phyloP scores from a whole-genome alignment of 179 eudicot genomes.

The Silene coronaria region DNA sequence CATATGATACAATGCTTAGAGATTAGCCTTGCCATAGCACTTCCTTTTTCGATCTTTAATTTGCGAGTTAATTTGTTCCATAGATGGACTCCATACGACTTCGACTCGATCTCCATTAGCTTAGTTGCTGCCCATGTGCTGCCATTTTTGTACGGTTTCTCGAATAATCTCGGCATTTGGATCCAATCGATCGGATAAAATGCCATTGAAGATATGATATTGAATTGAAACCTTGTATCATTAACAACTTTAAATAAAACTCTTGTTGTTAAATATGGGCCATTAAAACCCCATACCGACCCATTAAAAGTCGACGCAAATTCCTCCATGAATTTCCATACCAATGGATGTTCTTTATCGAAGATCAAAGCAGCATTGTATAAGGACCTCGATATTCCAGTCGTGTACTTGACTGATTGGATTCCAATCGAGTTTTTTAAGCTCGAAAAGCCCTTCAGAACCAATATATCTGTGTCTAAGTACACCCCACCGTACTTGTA shows the following conservation, averaged over 20 bases:
- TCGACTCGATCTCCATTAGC: neutral
- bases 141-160: neutral
- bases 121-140: constrained; percentile 5
- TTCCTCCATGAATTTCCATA: constrained; percentile 59
- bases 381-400: constrained; percentile 46
- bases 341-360: constrained; percentile 51
- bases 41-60: constrained; percentile 47
- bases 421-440: constrained; percentile 61
- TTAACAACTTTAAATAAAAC: neutral
- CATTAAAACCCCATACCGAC: constrained; percentile 70
- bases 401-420: constrained; percentile 31
- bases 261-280: constrained; percentile 37
- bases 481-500: constrained; percentile 79
- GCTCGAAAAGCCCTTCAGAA: constrained; percentile 41
- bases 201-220: constrained; percentile 20
- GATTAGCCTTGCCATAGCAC: constrained; percentile 44
- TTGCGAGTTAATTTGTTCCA: constrained; percentile 55
- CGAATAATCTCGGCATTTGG: neutral
- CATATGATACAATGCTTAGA: constrained; percentile 44
- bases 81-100: constrained; percentile 56
- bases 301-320: constrained; percentile 59
- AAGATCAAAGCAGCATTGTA: constrained; percentile 74
- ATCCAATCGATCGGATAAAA: constrained; percentile 29
- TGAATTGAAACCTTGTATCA: constrained; percentile 15
- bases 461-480: constrained; percentile 57